Base-by-base conservation (phyloP, 768 basidiomycete species). In the Bullera alba region DNA sequence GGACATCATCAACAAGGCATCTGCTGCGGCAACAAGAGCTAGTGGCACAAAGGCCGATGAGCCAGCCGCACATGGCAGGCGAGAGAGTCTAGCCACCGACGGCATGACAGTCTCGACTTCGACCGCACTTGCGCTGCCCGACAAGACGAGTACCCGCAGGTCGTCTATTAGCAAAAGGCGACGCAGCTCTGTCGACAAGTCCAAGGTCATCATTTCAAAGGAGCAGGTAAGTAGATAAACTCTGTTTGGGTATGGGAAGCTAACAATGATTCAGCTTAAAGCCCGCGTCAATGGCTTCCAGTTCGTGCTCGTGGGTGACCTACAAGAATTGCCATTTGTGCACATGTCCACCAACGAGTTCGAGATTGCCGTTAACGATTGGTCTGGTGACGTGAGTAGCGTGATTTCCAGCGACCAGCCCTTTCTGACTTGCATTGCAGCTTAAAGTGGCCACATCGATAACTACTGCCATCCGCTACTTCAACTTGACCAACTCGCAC, bases 401-500 rank as follows among this genome's bases (percentile, higher is more conserved):
- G 29, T 6, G 10, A 15, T 6, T n/a, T 27, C 21, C n/a, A n/a
- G 30, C 28, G 19, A 16, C 16, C n/a, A 10, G 32, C 7, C 7
- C 26, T 5, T 23, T 36, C 53, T 55, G 44, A 60, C 41, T n/a
- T n/a, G 12, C 4, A 16, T 4, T 45, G 10, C 56, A 96, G 93
- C 74, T 97, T 38, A 84, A 85, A 66, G 86, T 88, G 4, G 83
- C 84, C 5, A 85, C 86, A 0, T 83, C 85, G 0, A 76, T 96
- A 63, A 82, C 84, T 21, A 83, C 83, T 2, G 82, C 84, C 43
- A 84, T 95, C 69, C 89, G 83, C 52, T 99, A 95, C 65, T 99
- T 90, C 88, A 99, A 99, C 71, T 73, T 97, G 43, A 83, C 84
- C 21, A 96, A 95, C 67, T 97, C 95, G 42, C 90, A 97, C 64